A percentile compares a stretch with the other conserved stretches of the same genome.
Conservation (phyloP, 371 early-diverging fungal genomes). For the Lichtheimia ramosa region DNA sequence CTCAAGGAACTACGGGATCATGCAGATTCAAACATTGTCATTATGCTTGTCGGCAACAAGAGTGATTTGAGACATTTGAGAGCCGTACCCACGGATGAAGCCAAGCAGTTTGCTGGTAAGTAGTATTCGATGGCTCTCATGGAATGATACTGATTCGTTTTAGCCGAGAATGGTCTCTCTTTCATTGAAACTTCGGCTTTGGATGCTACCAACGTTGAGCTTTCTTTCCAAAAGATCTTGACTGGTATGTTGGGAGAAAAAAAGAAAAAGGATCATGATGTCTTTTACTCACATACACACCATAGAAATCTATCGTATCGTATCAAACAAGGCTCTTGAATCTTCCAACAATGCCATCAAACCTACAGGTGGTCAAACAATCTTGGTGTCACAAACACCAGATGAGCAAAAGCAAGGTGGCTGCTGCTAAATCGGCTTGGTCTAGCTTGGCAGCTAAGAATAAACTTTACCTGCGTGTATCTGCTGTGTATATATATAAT, state of each 20-base stretch:
- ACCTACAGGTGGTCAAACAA: slow-evolving; percentile 78
- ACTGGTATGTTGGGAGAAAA: slow-evolving; percentile 61
- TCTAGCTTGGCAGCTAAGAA: background rate
- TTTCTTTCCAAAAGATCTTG: slow-evolving; percentile 90
- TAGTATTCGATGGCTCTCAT: slow-evolving; percentile 6
- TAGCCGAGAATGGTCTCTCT: slow-evolving; percentile 85
- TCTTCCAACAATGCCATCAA: slow-evolving; percentile 67
- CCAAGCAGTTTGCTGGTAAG: slow-evolving; percentile 93
- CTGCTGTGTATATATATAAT: background rate
- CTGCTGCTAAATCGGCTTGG: slow-evolving; percentile 54
- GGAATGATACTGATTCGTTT: background rate
- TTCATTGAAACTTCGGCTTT: slow-evolving; percentile 97
- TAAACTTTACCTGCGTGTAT: background rate
- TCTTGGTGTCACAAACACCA: slow-evolving; percentile 68
- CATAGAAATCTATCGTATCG: slow-evolving; percentile 90
- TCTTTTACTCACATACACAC: background rate
- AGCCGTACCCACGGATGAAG: slow-evolving; percentile 96
- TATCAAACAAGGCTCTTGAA: slow-evolving; percentile 91
- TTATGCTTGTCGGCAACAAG: slow-evolving; percentile 99
- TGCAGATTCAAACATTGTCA: slow-evolving; percentile 96
- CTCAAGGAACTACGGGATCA: slow-evolving; percentile 98
- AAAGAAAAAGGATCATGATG: background rate
- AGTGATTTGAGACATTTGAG: slow-evolving; percentile 95
- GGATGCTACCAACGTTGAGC: slow-evolving; percentile 93
- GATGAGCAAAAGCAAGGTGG: slow-evolving; percentile 70